phyloP scores from a whole-genome alignment of 2,329 filamentous ascomycete genomes.

The Arthrinium puccinioides region DNA sequence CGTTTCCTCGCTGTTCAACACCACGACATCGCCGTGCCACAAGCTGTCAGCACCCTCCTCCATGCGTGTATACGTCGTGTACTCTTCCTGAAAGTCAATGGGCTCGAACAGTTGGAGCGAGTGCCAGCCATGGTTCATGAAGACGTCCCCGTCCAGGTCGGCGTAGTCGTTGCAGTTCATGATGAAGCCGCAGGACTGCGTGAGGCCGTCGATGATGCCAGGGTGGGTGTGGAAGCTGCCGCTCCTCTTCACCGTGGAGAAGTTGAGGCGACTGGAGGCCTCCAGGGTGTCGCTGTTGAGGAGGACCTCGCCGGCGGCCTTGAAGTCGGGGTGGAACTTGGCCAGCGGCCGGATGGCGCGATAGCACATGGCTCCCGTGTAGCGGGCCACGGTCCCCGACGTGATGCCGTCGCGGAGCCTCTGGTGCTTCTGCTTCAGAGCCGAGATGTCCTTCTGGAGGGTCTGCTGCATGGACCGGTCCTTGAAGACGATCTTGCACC shows the following conservation, averaged over 20 bases:
- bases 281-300: slow-evolving; percentile 17
- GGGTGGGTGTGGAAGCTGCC: slow-evolving; percentile 16
- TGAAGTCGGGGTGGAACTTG: slow-evolving; percentile 19
- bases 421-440: slow-evolving; percentile 10
- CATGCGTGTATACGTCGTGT: slow-evolving; percentile 14
- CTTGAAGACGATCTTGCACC: slow-evolving; percentile 12
- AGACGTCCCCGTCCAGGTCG: slow-evolving; percentile 14
- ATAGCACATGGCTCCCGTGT: slow-evolving; percentile 39
- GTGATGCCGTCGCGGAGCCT: slow-evolving; percentile 11
- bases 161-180: slow-evolving; percentile 17
- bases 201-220: slow-evolving; percentile 12
- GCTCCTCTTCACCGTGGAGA: slow-evolving; percentile 4
- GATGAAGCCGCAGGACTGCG: slow-evolving; percentile 12
- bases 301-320: slow-evolving; percentile 20
- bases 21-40: slow-evolving; percentile 12
- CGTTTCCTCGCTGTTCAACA: slow-evolving; percentile 11
- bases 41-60: slow-evolving; percentile 8
- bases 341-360: slow-evolving; percentile 17
- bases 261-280: slow-evolving; percentile 12
- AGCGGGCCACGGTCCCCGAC: slow-evolving; percentile 11
- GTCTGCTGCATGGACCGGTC: slow-evolving; percentile 9
- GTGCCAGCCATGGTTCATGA: slow-evolving; percentile 18
- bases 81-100: slow-evolving; percentile 8
- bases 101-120: slow-evolving; percentile 13
- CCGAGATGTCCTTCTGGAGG: slow-evolving; percentile 8